Evolutionary conservation across 31 red algal species (phyloP).

Genomic region (Asparagopsis taxiformis): DNA sequence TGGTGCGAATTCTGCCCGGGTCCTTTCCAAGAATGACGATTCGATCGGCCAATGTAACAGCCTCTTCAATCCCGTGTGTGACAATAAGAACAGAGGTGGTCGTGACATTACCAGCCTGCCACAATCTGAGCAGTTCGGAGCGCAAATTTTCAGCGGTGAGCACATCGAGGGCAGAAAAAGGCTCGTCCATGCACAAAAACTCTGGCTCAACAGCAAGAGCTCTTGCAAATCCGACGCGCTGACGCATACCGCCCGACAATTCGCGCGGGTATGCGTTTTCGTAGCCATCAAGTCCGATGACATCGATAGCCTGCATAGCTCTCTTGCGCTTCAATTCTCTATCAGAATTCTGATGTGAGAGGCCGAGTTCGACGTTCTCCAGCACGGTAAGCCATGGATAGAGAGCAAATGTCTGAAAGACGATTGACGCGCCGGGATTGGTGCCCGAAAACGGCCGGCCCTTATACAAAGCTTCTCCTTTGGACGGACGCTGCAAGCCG

Average conservation of each 20-base stretch:
- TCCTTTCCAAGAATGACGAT: conserved; percentile 89
- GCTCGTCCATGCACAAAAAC: conserved; percentile 95
- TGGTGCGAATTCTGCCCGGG: conserved; percentile 85
- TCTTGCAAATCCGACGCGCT: conserved; percentile 98
- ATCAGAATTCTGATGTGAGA: conserved; percentile 15
- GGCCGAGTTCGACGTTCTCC: conserved; percentile 95
- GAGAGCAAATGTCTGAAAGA: conserved; percentile 98
- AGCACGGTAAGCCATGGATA: conserved; percentile 98
- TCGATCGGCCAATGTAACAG: conserved; percentile 89
- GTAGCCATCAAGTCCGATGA: conserved; percentile 98
- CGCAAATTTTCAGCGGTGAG: conserved; percentile 98
- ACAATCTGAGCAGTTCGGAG: conserved; percentile 91
- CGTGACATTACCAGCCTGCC: conserved; percentile 90
- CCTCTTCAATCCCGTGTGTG: conserved; percentile 99
- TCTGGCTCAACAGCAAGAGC: conserved; percentile 93
- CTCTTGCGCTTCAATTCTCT: conserved; percentile 23
- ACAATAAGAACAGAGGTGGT: conserved; percentile 93
- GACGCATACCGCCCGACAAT: conserved; percentile 93
- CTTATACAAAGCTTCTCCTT: conserved; percentile 73
- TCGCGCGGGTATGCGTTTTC: conserved; percentile 96
- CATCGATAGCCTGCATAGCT: conserved; percentile 86
- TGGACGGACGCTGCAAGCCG: conserved; percentile 69
- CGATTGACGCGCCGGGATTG: conserved; percentile 91
- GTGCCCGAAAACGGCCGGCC: conserved; percentile 73
- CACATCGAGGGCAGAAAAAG: conserved; percentile 96